Percentiles rank a stretch among this genome's conserved stretches.
phyloP scores from a whole-genome alignment of 164 flowering plant genomes.

The Annona squamosa region DNA sequence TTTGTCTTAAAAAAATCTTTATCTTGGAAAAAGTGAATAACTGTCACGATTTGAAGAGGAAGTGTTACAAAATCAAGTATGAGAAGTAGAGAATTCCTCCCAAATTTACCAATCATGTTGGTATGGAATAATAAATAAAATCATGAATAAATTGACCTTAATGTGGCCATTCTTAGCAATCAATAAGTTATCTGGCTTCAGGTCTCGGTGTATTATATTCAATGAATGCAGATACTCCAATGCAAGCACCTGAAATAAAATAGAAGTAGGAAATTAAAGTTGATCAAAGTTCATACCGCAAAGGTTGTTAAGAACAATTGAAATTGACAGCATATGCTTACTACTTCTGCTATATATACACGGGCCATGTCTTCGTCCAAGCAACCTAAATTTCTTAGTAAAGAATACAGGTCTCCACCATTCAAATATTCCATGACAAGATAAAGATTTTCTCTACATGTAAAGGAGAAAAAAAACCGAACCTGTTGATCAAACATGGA shows the following conservation, averaged over 20 bases:
- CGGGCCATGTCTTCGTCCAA: slow-evolving; percentile 93
- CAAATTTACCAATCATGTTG: not conserved
- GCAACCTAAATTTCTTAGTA: slow-evolving; percentile 84
- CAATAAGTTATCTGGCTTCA: slow-evolving; percentile 96
- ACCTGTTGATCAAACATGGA: slow-evolving; percentile 54
- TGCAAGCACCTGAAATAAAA: slow-evolving; percentile 81
- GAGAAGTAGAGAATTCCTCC: not conserved
- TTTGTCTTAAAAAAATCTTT: too few species aligned
- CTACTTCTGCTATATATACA: slow-evolving; percentile 92
- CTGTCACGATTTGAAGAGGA: not conserved
- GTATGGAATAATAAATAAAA: slow-evolving; percentile 2
- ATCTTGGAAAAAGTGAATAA: not conserved
- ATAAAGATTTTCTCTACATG: slow-evolving; percentile 97
- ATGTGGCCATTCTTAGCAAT: slow-evolving; percentile 96
- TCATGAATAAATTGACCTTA: slow-evolving; percentile 56
- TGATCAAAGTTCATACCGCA: not conserved
- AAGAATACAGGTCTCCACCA: slow-evolving; percentile 96
- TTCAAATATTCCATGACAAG: slow-evolving; percentile 96
- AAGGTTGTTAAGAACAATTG: not conserved
- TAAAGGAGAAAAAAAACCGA: slow-evolving; percentile 97
- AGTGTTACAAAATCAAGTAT: not conserved
- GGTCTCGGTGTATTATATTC: slow-evolving; percentile 87
- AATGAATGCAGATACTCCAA: slow-evolving; percentile 94
- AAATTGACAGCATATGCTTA: slow-evolving; percentile 29
- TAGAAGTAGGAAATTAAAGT: not conserved